Percentiles rank a stretch among this genome's conserved stretches.
Conservation (phyloP, 345 rosid species). For the Lenwebbia sp. region DNA sequence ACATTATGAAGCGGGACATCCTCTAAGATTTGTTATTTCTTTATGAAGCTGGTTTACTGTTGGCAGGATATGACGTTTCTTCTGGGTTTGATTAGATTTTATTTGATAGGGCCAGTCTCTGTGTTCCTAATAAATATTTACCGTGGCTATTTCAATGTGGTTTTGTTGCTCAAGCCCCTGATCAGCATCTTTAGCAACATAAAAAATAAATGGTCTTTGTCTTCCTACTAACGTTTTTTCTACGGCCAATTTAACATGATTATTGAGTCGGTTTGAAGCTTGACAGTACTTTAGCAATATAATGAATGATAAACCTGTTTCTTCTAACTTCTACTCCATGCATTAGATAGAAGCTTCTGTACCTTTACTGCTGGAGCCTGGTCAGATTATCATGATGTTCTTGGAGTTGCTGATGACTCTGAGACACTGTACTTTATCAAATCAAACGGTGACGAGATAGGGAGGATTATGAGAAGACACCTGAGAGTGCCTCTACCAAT, state of each 20-base stretch:
- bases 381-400: slow-evolving; percentile 77
- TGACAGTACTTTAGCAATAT: not conserved
- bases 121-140: not conserved
- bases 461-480: slow-evolving; percentile 42
- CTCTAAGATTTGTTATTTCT: not conserved
- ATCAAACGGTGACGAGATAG: slow-evolving; percentile 78
- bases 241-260: not conserved
- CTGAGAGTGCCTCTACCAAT: slow-evolving; percentile 53
- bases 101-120: not conserved
- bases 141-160: not conserved
- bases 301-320: not conserved
- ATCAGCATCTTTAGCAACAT: not conserved
- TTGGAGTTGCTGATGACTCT: slow-evolving; percentile 61
- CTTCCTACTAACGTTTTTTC: not conserved
- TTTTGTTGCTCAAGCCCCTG: not conserved
- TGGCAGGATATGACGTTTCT: not conserved
- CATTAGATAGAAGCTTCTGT: slow-evolving; percentile 37
- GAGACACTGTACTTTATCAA: slow-evolving; percentile 64
- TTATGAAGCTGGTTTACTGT: not conserved
- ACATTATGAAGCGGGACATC: not conserved
- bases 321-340: slow-evolving; percentile 12
- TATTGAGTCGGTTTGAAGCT: not conserved
- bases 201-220: not conserved
- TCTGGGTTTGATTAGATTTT: not conserved
- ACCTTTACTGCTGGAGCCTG: slow-evolving; percentile 65